Evolutionary conservation across 169 alveolate genomes (phyloP).

Genomic region (Eimeria praecox): DNA sequence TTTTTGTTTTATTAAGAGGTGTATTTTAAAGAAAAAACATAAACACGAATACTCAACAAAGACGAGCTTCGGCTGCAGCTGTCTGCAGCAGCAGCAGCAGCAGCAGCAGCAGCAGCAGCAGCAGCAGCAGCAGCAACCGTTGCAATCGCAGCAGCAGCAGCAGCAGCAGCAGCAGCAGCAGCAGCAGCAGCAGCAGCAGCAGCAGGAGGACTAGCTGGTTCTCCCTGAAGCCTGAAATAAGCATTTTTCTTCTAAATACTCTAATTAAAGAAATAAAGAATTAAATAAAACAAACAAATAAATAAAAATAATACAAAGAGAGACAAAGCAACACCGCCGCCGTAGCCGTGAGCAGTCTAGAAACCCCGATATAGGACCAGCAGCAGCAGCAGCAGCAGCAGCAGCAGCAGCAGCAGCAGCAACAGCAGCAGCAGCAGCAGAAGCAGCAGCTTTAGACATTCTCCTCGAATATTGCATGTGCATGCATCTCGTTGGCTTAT

Average conservation of each 20-base stretch:
- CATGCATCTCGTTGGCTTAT: background rate
- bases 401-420: conserved; percentile 38
- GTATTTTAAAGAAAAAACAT: background rate
- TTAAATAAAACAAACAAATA: too few relatives aligned
- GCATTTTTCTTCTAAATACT: too few relatives aligned
- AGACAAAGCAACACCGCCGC: too few relatives aligned
- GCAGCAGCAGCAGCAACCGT: conserved; percentile 17
- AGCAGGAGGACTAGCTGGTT: background rate
- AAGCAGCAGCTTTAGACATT: background rate
- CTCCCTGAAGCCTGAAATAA: too few relatives aligned
- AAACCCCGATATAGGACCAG: background rate
- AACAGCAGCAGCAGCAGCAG: conserved; percentile 28
- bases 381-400: conserved; percentile 59
- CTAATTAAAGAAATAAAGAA: too few relatives aligned
- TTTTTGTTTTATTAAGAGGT: background rate
- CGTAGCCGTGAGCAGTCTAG: background rate
- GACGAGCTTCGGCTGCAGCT: background rate
- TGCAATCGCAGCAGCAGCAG: background rate
- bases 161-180: background rate
- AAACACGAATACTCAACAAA: background rate
- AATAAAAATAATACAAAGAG: too few relatives aligned
- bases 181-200: background rate
- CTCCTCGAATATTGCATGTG: background rate
- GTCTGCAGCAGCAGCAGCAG: background rate
- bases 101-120: conserved; percentile 31